These are phyloP conservation scores for Tylopilus sp. DNA, from an alignment of 768 basidiomycete species.

Conservation along the genomic window DNA sequence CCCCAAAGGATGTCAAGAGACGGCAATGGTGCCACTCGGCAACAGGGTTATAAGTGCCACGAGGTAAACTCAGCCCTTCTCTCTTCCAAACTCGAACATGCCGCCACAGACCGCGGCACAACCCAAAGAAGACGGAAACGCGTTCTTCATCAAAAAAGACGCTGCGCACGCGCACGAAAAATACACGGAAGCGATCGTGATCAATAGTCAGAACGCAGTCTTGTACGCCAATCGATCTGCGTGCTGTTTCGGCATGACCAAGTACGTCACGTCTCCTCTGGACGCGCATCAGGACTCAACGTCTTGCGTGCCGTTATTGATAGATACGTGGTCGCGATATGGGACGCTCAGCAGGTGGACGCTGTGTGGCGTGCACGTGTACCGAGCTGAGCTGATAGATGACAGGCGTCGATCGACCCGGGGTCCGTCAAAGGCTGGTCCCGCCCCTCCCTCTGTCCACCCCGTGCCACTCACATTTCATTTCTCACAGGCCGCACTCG, in stretches of 20 bases:
- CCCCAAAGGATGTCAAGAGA: too few species aligned
- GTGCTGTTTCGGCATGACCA: not conserved
- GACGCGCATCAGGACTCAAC: too few species aligned
- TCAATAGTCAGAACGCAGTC: not conserved
- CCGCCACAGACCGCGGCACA: not conserved
- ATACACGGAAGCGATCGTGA: constrained; percentile 2
- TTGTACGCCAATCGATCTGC: constrained; percentile 1
- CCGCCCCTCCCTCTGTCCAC: too few species aligned
- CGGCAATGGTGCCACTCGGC: too few species aligned
- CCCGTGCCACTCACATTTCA: not conserved
- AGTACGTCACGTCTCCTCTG: not conserved
- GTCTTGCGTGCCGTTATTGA: not conserved
- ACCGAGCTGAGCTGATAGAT: not conserved
- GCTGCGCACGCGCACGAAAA: not conserved
- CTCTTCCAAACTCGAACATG: not conserved
- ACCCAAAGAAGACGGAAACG: constrained; percentile 1
- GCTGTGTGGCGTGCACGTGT: too few species aligned
- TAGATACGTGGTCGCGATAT: not conserved
- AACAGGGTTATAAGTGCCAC: too few species aligned
- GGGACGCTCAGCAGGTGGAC: not conserved
- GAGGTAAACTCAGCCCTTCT: too few species aligned
- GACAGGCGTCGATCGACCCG: not conserved
- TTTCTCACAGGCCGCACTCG: not conserved
- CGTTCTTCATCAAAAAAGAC: not conserved
- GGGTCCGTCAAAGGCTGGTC: constrained; percentile 2